A percentile compares a stretch with the other conserved stretches of the same genome.
These are phyloP conservation scores for Peniophora sp. DNA, from an alignment of 1,284 basidiomycete species.

Conservation along the genomic window DNA sequence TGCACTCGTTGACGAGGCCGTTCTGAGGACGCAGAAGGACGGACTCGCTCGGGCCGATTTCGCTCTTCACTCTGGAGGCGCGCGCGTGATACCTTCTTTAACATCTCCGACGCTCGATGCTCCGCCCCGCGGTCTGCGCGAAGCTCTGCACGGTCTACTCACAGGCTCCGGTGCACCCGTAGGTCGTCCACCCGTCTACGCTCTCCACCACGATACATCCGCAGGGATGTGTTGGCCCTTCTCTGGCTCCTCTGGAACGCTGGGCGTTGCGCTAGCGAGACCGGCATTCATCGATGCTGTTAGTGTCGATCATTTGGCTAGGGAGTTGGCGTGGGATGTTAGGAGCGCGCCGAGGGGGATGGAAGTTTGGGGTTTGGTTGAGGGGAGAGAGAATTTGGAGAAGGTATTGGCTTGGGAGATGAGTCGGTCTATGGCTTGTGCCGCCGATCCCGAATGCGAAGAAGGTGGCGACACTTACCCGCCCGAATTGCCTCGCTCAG, in stretches of 20 bases:
- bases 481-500: constrained; percentile 39
- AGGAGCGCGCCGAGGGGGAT: constrained; percentile 78
- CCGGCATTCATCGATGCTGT: constrained; percentile 68
- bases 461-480: constrained; percentile 38
- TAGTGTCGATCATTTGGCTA: constrained; percentile 83
- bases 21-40: constrained; percentile 68
- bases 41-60: constrained; percentile 77
- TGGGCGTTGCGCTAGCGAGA: constrained; percentile 74
- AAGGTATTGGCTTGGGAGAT: constrained; percentile 47
- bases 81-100: constrained; percentile 69
- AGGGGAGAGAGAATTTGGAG: constrained; percentile 62
- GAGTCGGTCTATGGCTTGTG: constrained; percentile 27
- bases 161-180: constrained; percentile 56
- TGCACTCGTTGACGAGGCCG: constrained; percentile 65
- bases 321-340: constrained; percentile 72
- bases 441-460: constrained; percentile 23
- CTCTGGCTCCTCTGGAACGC: constrained; percentile 64
- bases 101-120: constrained; percentile 76
- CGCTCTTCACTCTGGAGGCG: constrained; percentile 81
- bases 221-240: constrained; percentile 95
- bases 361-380: constrained; percentile 85
- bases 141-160: constrained; percentile 42
- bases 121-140: constrained; percentile 34
- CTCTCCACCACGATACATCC: constrained; percentile 75
- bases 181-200: constrained; percentile 78